A percentile compares a stretch with the other conserved stretches of the same genome.
Conservation (phyloP, 371 early-diverging fungal genomes). For the Batrachochytrium dendrobatidis region DNA sequence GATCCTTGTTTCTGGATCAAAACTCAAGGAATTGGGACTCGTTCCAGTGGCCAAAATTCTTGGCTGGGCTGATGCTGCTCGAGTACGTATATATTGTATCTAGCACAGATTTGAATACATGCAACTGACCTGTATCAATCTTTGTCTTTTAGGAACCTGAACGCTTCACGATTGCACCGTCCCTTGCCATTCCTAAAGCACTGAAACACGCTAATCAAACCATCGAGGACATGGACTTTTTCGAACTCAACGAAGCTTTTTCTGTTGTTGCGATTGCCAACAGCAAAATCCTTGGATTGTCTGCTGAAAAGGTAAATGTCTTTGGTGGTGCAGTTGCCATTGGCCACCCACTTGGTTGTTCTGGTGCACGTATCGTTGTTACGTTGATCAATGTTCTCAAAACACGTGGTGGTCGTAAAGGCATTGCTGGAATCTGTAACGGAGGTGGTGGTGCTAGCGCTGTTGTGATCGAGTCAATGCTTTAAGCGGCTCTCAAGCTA, state of each 20-base stretch:
- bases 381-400: slow-evolving; percentile 71
- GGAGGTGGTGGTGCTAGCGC: slow-evolving; percentile 95
- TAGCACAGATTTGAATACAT: background rate
- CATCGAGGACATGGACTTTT: slow-evolving; percentile 62
- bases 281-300: slow-evolving; percentile 66
- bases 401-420: slow-evolving; percentile 64
- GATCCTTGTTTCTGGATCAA: slow-evolving; percentile 71
- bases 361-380: slow-evolving; percentile 88
- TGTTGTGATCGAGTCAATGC: slow-evolving; percentile 64
- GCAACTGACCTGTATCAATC: too few species aligned
- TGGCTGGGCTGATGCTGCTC: slow-evolving; percentile 73
- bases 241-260: slow-evolving; percentile 98
- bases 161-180: slow-evolving; percentile 87
- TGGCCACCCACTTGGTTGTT: slow-evolving; percentile 96
- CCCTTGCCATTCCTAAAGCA: slow-evolving; percentile 88
- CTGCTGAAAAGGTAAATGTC: slow-evolving; percentile 74
- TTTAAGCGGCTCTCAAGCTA: too few species aligned
- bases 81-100: slow-evolving; percentile 14
- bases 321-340: slow-evolving; percentile 96
- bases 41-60: slow-evolving; percentile 73
- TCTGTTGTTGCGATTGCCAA: slow-evolving; percentile 92
- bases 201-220: slow-evolving; percentile 67
- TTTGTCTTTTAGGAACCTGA: slow-evolving; percentile 59
- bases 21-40: slow-evolving; percentile 68
- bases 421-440: slow-evolving; percentile 92